A percentile compares a stretch with the other conserved stretches of the same genome.
Conservation (phyloP, 176 grass and related monocot species). For the Carex pumila region DNA sequence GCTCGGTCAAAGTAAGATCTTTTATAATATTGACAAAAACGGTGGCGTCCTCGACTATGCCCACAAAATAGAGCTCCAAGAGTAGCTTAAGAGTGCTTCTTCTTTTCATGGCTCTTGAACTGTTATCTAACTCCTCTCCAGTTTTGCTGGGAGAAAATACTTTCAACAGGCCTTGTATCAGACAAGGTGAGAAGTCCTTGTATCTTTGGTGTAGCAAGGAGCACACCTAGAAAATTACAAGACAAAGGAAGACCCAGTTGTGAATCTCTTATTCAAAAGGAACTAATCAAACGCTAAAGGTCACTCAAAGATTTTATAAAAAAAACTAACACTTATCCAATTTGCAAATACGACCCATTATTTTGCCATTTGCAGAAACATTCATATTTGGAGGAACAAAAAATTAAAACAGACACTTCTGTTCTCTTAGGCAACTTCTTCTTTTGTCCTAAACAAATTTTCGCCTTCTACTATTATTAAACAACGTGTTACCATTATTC, state of each 20-base stretch:
- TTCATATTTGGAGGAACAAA: neutral
- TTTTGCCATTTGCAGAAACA: neutral
- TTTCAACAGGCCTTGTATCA: constrained; percentile 85
- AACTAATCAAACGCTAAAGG: neutral
- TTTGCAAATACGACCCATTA: neutral
- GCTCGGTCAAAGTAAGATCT: constrained; percentile 69
- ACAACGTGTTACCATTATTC: neutral
- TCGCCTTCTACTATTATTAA: neutral
- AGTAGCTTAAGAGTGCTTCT: constrained; percentile 97
- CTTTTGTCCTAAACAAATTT: too few relatives aligned
- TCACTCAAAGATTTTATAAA: neutral
- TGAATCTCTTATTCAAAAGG: neutral
- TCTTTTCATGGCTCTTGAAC: constrained; percentile 79
- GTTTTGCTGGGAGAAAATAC: constrained; percentile 91
- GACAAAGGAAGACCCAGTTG: neutral
- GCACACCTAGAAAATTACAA: constrained; percentile 58
- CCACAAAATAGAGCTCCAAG: constrained; percentile 95
- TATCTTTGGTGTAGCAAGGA: constrained; percentile 98
- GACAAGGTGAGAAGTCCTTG: constrained; percentile 92
- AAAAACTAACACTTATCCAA: neutral
- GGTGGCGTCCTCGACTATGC: constrained; percentile 75
- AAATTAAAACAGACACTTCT: neutral
- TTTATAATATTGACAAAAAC: constrained; percentile 93
- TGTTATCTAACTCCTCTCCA: constrained; percentile 90
- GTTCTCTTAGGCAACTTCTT: neutral